Percentiles rank a stretch among this genome's conserved stretches.
Evolutionary conservation across 2,329 filamentous ascomycete genomes (phyloP).

Genomic region (Trichothecium roseum): DNA sequence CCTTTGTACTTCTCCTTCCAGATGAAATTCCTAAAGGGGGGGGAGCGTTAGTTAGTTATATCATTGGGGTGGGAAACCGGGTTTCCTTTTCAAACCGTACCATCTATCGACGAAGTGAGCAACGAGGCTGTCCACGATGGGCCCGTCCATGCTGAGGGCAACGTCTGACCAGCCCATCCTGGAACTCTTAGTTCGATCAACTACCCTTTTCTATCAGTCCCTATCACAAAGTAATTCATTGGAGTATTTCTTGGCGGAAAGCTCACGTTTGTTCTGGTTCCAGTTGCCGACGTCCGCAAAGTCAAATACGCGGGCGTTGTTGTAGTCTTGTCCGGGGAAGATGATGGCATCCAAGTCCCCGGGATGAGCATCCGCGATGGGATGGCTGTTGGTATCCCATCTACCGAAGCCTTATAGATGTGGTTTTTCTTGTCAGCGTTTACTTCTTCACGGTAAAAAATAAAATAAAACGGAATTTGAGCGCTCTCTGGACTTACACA

Average conservation of each 20-base stretch:
- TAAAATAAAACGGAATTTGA: neutral
- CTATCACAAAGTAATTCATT: neutral
- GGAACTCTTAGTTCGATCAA: slow-evolving; percentile 68
- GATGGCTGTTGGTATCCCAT: slow-evolving; percentile 80
- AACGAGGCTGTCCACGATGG: slow-evolving; percentile 63
- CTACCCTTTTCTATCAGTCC: no score
- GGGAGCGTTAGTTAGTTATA: slow-evolving; percentile 1
- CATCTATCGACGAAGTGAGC: slow-evolving; percentile 78
- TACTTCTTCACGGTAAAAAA: neutral
- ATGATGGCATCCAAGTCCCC: slow-evolving; percentile 64
- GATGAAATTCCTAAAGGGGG: slow-evolving; percentile 75
- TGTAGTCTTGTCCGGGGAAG: slow-evolving; percentile 87
- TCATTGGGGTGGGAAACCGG: no score
- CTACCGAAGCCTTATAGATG: slow-evolving; percentile 56
- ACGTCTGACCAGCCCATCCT: slow-evolving; percentile 94
- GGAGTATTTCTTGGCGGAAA: no score
- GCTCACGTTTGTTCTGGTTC: slow-evolving; percentile 66
- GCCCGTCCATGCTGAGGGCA: slow-evolving; percentile 63
- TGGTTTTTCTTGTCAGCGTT: neutral
- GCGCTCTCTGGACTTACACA: slow-evolving; percentile 41
- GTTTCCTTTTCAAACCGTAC: slow-evolving; percentile 33
- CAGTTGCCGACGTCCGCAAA: slow-evolving; percentile 69
- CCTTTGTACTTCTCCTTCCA: slow-evolving; percentile 67
- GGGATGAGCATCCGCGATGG: slow-evolving; percentile 76
- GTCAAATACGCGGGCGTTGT: slow-evolving; percentile 77